Base-by-base conservation (phyloP, 768 basidiomycete genomes). In the Leccinellum luteum region DNA sequence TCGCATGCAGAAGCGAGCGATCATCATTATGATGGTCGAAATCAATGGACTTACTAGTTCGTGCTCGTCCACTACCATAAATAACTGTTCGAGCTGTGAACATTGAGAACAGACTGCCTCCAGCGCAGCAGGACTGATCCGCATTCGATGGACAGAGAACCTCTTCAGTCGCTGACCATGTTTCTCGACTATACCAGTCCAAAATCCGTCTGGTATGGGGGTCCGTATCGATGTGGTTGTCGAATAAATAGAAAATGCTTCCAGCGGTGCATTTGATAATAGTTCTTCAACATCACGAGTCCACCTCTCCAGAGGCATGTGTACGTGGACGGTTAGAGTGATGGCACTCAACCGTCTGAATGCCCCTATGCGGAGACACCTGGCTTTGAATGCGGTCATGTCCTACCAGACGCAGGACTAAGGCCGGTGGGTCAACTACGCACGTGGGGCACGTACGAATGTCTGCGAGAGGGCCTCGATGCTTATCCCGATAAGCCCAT, bases 141-240 rank as follows among this genome's bases (percentile, higher is more conserved):
- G 73, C 77, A 88, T 83, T 27, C 86, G 77, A 63, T 90, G 82
- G 2, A 90, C 78, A 13, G 85, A 85, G 60, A 92, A 81, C 12
- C 79, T 75, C 27, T 66, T 74, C 6, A 93, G 75, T 15, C 78
- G 77, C 15, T 66, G 62, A 0, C 81, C 79, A 54, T 91, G 90
- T 9, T 64, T 65, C 3, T 67, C 41, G 12, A 87, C 75, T 3
- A 92, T 68, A 4, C 71, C 65, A 10, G 60, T 60, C 78, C 85
- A 86, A 53, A 91, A 82, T 5, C 69, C 67, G 25, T 81, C 77
- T 7, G 76, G 73, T 17, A 79, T 72, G 0, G 68, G 69, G 5
- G 73, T 69, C 51, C 79, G 74, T 48, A 75, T 69, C 38, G 75
- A 76, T 5, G 71, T 69, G 2, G 75, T 76, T 1, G 80, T 74